Base-by-base conservation (phyloP, 1,284 basidiomycete species). In the Cerrena zonata region DNA sequence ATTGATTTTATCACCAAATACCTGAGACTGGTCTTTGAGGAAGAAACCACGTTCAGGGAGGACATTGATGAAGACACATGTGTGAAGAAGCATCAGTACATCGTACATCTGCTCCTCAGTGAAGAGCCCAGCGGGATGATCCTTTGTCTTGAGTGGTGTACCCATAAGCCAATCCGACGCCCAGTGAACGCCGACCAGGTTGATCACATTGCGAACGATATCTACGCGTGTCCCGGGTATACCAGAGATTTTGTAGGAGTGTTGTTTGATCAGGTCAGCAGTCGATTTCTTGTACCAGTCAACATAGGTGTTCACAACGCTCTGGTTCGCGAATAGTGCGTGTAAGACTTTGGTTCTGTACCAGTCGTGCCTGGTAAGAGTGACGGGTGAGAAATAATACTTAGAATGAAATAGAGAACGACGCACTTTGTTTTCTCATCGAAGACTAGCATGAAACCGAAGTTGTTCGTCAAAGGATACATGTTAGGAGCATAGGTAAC, bases 161-260 rank as follows among this genome's bases (percentile, higher is more conserved):
- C 81, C 83, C 38, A 74, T 68, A 46, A 89, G 68, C 51, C 78
- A 65, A 51, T 80, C 71, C 2, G 79, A 75, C 24, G 85, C 72
- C 82, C 83, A 89, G 56, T 80, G 73, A 11, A 87, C 68, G 0
- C 86, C 82, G 38, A 83, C 60, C 30, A 78, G 65, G 58, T 89
- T 86, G 64, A 86, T 75, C 21, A 91, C 85, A 57, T 91, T 82
- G 44, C 75, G 73, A 15, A 91, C 78, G 47, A 92, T 72, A 62
- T 93, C 86, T 37, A 91, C 61, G 50, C 71, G 74, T 38, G 64
- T 68, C 18, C 61, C 64, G 4, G 55, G 39, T 12, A 65, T 56
- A 26, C 69, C 72, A 24, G 67, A 63, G 42, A 58, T 70, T 61
- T 10, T 56, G 36, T 56, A 58, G 12, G 73, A 66, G 48, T 73